Evolutionary conservation across 73 alveolate genomes (phyloP), one percentile per base, ranked within the genome.

Genomic region (Paramecium bursaria): DNA sequence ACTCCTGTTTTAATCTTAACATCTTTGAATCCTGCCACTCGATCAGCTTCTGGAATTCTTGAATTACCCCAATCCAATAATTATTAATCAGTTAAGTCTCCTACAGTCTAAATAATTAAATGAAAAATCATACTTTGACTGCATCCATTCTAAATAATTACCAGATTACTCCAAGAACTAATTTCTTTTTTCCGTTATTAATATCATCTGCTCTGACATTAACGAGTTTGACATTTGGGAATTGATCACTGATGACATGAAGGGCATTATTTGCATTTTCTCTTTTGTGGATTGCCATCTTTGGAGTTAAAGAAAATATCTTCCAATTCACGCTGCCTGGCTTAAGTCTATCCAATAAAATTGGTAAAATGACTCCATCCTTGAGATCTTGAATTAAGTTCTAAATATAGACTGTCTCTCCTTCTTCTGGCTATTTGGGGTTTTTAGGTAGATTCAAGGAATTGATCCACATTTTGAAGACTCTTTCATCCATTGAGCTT

Each of bases 391-490:
- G 96, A 80, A 90, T 90, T 31, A 96, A 75, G 74, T 96, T 93
- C 75, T 92, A 87, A 55, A 96, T 75, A 76, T 86, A 85, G 46
- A 95, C 91, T n/a, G n/a, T n/a, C n/a, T n/a, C n/a, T 50, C 85
- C 91, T 33, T 91, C 96, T 46, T 95, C 97, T 26, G n/a, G n/a
- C n/a, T n/a, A n/a, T n/a, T n/a, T n/a, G n/a, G n/a, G n/a, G n/a
- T n/a, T n/a, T n/a, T n/a, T n/a, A n/a, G n/a, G n/a, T n/a, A 96
- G 73, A 35, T 91, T 90, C 44, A 96, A 90, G 27, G 96, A 75
- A 94, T 96, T 96, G 87, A 93, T 92, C 99, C 99, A 96, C 95
- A 95, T 89, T 51, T 97, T 87, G 93, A 90, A 95, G 44, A 95
- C 95, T 90, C 98, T 95, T 88, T 96, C 99, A 85, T 96, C 99